Evolutionary conservation across 805 yeast species (phyloP).

Genomic region (Zygosaccharomyces pseudorouxii): DNA sequence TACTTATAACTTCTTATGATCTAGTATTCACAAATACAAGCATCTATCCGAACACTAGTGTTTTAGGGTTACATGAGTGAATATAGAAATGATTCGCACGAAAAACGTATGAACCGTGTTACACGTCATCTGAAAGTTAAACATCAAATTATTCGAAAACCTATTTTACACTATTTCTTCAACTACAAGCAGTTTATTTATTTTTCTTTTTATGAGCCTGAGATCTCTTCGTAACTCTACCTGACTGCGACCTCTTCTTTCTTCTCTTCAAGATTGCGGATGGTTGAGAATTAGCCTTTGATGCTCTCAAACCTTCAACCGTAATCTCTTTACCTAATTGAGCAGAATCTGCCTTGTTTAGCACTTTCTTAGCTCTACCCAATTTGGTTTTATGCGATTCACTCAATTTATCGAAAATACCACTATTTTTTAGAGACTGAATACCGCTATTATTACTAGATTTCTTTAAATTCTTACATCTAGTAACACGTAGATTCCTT

Average conservation of each 20-base stretch:
- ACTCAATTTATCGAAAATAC: constrained; percentile 38
- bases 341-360: constrained; percentile 77
- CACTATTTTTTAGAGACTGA: constrained; percentile 27
- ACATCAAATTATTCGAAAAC: background rate
- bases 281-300: constrained; percentile 52
- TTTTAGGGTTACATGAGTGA: background rate
- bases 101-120: background rate
- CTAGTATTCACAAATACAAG: background rate
- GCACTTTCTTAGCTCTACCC: constrained; percentile 71
- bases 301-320: constrained; percentile 76
- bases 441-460: constrained; percentile 18
- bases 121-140: background rate
- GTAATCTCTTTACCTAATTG: constrained; percentile 53
- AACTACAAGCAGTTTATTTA: background rate
- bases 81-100: background rate
- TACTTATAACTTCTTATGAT: background rate
- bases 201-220: constrained; percentile 36
- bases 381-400: constrained; percentile 69
- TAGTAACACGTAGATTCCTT: constrained; percentile 70
- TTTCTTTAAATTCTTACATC: constrained; percentile 50
- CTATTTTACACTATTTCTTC: background rate
- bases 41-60: no score
- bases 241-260: constrained; percentile 43
- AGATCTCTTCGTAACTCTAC: constrained; percentile 45
- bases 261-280: constrained; percentile 57